Evolutionary conservation across 2,329 filamentous ascomycete species (phyloP).

Genomic region (Cordyceps cateniannulata): DNA sequence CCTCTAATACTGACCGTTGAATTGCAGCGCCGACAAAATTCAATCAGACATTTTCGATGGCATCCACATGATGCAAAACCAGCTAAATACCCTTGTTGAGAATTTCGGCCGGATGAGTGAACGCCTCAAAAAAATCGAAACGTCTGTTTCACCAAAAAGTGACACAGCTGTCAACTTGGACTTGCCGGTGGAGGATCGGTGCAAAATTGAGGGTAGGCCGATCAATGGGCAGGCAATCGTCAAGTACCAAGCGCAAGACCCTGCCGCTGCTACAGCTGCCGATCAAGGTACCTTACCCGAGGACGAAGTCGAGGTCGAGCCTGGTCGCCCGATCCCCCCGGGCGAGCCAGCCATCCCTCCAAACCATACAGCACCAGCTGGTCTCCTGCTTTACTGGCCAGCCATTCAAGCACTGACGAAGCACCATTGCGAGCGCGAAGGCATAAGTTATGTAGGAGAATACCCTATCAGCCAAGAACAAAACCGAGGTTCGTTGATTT

Average conservation of each 20-base stretch:
- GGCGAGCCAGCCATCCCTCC: slow-evolving; percentile 67
- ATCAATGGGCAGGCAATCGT: slow-evolving; percentile 20
- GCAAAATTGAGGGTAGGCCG: slow-evolving; percentile 21
- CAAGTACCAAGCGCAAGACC: slow-evolving; percentile 1
- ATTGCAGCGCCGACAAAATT: slow-evolving; percentile 51
- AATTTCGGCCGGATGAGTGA: slow-evolving; percentile 34
- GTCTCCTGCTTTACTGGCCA: slow-evolving; percentile 68
- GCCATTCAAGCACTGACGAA: slow-evolving; percentile 60
- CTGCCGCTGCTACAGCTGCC: slow-evolving; percentile 4
- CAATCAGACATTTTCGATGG: slow-evolving; percentile 54
- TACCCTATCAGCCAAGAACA: slow-evolving; percentile 76
- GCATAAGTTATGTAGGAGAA: slow-evolving; percentile 52
- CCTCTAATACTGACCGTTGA: slow-evolving; percentile 12
- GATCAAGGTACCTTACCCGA: slow-evolving; percentile 22
- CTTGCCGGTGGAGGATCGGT: slow-evolving; percentile 13
- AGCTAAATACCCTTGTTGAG: slow-evolving; percentile 29
- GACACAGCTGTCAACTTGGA: neutral
- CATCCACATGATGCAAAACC: slow-evolving; percentile 36
- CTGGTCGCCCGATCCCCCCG: slow-evolving; percentile 44
- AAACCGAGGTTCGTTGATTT: slow-evolving; percentile 62
- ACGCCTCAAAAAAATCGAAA: slow-evolving; percentile 30
- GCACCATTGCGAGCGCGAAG: slow-evolving; percentile 39
- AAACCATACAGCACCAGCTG: slow-evolving; percentile 86
- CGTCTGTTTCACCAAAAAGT: slow-evolving; percentile 11
- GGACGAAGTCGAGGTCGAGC: slow-evolving; percentile 45